Evolutionary conservation across 164 flowering plant genomes (phyloP), one percentile per base, ranked within the genome.

Genomic region (Houttuynia cordata): DNA sequence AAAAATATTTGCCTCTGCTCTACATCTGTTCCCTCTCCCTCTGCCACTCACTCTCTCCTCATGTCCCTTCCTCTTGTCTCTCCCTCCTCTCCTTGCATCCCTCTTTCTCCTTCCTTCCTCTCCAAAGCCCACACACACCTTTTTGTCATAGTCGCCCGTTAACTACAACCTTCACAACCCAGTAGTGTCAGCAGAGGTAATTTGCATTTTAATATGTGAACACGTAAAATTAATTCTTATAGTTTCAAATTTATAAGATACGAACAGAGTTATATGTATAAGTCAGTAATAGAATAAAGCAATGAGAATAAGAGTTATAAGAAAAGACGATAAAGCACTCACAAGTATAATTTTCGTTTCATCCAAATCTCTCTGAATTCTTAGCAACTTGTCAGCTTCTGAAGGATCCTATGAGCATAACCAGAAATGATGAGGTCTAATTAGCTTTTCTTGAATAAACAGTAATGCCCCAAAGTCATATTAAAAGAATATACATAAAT

Each of bases 301-400:
- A 25, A 17, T 22, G 15, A 57, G 23, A 30, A 39, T 18, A 21
- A 15, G 39, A 24, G 52, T 25, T 15, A 52, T 30, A 62, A 53
- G 13, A n/a, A 17, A 62, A 22, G n/a, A 51, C 51, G 47, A 1
- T 62, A 7, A 57, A 9, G 52, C 51, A 81, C 97, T 86, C 62
- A 94, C 99, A 70, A 94, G 97, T 66, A 94, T 91, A 74, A 90
- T 94, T 76, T 94, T 94, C 15, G 99, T 94, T 74, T 94, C 99
- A 75, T 94, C 99, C 85, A 94, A 77, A 63, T 94, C 96, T 71
- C 90, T 80, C 72, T 94, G 97, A 61, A 94, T 94, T 71, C 82
- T 91, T 75, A 94, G 62, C 71, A 94, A 74, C 80, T 91, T 94
- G 69, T 94, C 99, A 70, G 99, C 99, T 73, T 94, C 97, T 25